Percentiles rank a stretch among this genome's conserved stretches.
Evolutionary conservation across 805 yeast genomes (phyloP).

Genomic region (Yamadazyma takamatsuzukensis): DNA sequence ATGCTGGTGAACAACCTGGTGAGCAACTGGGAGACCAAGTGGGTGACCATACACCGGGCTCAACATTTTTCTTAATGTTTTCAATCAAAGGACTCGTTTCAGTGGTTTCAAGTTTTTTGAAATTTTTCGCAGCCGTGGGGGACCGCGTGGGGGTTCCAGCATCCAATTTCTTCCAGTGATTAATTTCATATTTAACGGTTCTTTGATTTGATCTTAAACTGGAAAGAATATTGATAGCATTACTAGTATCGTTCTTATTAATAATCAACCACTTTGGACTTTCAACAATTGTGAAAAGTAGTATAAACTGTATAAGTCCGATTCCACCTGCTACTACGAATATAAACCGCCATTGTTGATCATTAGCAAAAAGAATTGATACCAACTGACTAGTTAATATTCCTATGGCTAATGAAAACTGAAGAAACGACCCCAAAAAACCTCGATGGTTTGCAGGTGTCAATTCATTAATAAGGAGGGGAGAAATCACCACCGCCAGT

Average conservation of each 20-base stretch:
- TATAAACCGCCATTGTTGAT: conserved; percentile 34
- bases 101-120: conserved; percentile 1
- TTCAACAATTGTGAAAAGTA: conserved; percentile 34
- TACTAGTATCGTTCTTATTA: conserved; percentile 21
- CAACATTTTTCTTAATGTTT: conserved; percentile 4
- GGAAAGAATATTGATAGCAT: conserved; percentile 26
- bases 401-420: conserved; percentile 37
- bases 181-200: conserved; percentile 30
- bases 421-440: conserved; percentile 37
- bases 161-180: conserved; percentile 34
- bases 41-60: conserved; percentile 4
- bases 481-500: conserved; percentile 36
- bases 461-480: conserved; percentile 37
- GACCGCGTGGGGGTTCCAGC: too few relatives aligned
- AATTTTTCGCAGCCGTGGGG: conserved; percentile 4
- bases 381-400: conserved; percentile 32
- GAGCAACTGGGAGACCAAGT: conserved; percentile 9
- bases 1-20: not conserved
- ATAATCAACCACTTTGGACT: conserved; percentile 43
- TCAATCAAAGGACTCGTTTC: conserved; percentile 11
- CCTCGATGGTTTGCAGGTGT: conserved; percentile 40
- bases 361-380: conserved; percentile 31
- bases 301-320: conserved; percentile 24
- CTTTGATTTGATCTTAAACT: conserved; percentile 26
- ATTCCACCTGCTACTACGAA: conserved; percentile 24